These are phyloP conservation scores for Candida suzukii DNA, from an alignment of 805 yeast genomes.

Conservation along the genomic window DNA sequence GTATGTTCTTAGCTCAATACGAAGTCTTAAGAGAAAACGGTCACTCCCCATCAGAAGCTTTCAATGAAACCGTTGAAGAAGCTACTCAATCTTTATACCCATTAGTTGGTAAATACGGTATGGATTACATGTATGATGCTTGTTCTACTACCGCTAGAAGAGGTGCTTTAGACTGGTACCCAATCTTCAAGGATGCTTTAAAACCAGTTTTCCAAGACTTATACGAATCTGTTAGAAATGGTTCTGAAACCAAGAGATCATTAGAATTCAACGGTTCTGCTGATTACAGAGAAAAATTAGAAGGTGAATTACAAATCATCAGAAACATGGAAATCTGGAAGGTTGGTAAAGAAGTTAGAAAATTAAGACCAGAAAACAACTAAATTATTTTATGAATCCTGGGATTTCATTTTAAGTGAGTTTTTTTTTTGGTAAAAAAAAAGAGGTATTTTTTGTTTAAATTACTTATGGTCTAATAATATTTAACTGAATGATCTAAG, in stretches of 20 bases:
- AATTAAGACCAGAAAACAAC: constrained; percentile 98
- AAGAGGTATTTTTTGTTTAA: not conserved
- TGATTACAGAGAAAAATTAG: constrained; percentile 95
- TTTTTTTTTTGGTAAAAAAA: not conserved
- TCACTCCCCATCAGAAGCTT: constrained; percentile 99
- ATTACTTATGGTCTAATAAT: constrained; percentile 1
- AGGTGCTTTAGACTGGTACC: constrained; percentile 99
- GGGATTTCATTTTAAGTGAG: not conserved
- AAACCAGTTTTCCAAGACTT: constrained; percentile 97
- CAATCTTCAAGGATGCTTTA: constrained; percentile 96
- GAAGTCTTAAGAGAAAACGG: constrained; percentile 99
- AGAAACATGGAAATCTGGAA: constrained; percentile 99
- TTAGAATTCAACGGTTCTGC: constrained; percentile 97
- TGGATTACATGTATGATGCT: constrained; percentile 99
- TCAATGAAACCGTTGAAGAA: constrained; percentile 99
- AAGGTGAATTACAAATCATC: constrained; percentile 85
- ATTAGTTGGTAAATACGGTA: constrained; percentile 97
- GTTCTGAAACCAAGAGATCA: constrained; percentile 96
- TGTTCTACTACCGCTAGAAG: constrained; percentile 99
- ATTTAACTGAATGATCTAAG: constrained; percentile 13
- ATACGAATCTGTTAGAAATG: constrained; percentile 91
- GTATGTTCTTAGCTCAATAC: constrained; percentile 99
- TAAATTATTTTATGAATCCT: constrained; percentile 30
- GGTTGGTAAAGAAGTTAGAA: constrained; percentile 99
- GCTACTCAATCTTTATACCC: constrained; percentile 99